These are phyloP conservation scores for Serendipita vermifera DNA, from an alignment of 768 basidiomycete species.

Conservation along the genomic window DNA sequence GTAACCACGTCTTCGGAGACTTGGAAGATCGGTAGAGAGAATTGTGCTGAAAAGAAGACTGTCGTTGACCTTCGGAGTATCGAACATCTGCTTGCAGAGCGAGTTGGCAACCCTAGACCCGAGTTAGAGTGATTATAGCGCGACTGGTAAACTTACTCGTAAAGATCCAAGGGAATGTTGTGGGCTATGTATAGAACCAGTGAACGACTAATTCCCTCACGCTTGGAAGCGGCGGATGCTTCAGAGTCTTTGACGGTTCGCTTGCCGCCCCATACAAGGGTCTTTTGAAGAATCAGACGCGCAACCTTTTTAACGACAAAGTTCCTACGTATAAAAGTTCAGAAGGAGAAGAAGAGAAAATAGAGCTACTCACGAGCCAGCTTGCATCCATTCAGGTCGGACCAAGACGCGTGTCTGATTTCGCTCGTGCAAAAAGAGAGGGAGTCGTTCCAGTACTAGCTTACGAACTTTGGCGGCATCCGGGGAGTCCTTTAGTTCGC, in stretches of 20 bases:
- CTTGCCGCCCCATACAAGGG: slow-evolving; percentile 39
- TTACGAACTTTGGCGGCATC: slow-evolving; percentile 39
- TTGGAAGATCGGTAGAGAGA: slow-evolving; percentile 74
- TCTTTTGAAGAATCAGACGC: slow-evolving; percentile 49
- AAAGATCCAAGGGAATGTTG: slow-evolving; percentile 74
- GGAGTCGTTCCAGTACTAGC: slow-evolving; percentile 69
- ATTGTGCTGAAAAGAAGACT: slow-evolving; percentile 86
- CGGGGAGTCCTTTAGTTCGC: slow-evolving; percentile 38
- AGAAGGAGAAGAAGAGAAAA: slow-evolving; percentile 16
- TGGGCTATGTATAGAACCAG: slow-evolving; percentile 66
- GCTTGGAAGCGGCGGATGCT: slow-evolving; percentile 58
- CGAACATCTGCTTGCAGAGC: slow-evolving; percentile 66
- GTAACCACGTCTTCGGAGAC: slow-evolving; percentile 71
- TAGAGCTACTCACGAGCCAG: slow-evolving; percentile 22
- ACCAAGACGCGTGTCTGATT: slow-evolving; percentile 50
- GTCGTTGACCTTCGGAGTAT: slow-evolving; percentile 71
- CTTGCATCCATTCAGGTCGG: slow-evolving; percentile 52
- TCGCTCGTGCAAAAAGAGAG: slow-evolving; percentile 86
- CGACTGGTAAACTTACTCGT: slow-evolving; percentile 50
- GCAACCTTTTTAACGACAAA: slow-evolving; percentile 59
- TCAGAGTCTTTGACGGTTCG: slow-evolving; percentile 45
- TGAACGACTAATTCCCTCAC: slow-evolving; percentile 39
- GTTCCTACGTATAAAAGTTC: slow-evolving; percentile 27
- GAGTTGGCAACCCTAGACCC: slow-evolving; percentile 62
- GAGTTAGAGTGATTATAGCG: slow-evolving; percentile 4